Base-by-base conservation (phyloP, 305 asterid species). In the Fraxinus floribunda region DNA sequence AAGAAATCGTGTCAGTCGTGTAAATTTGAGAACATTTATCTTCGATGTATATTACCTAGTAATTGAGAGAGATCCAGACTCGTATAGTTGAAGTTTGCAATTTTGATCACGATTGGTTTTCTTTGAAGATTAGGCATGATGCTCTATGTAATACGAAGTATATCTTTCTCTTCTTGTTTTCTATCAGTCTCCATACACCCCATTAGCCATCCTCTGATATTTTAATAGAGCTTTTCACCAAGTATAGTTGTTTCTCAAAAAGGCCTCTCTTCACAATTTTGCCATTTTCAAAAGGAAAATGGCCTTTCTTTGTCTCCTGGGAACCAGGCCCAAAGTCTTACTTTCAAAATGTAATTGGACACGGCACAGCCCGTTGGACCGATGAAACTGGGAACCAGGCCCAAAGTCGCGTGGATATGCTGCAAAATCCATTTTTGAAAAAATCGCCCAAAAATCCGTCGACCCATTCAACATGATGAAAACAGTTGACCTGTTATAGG, bases 41-140 rank as follows among this genome's bases (percentile, higher is more conserved):
- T 74, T 85, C 74, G 26, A 2, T 83, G 85, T 83, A 87, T 70
- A 77, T 77, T 68, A 79, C 83, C 46, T 79, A 72, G 86, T 78
- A 68, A 75, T 83, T 76, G 66, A 60, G 82, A 79, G 41, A 70
- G 75, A 70, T 29, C 41, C 39, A 1, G 2, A 29, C 22, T 30
- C 34, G 18, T 66, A 26, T 10, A 0, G 7, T 30, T 26, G 35
- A 66, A 24, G 18, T 66, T 26, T 66, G 36, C 20, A 13, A 13
- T 70, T 70, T 30, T 70, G 11, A 70, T 70, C 5, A 20, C 0
- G 39, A 29, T 68, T 29, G 18, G 75, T 11, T 15, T 68, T 68
- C 75, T 26, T 70, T 29, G 20, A 10, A 70, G 20, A 66, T 66
- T 20, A 62, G 72, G 57, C 18, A 3, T 46, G 57, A 46, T 49